phyloP scores from a whole-genome alignment of 2,329 filamentous ascomycete genomes.

The Fusarium protoensiforme region DNA sequence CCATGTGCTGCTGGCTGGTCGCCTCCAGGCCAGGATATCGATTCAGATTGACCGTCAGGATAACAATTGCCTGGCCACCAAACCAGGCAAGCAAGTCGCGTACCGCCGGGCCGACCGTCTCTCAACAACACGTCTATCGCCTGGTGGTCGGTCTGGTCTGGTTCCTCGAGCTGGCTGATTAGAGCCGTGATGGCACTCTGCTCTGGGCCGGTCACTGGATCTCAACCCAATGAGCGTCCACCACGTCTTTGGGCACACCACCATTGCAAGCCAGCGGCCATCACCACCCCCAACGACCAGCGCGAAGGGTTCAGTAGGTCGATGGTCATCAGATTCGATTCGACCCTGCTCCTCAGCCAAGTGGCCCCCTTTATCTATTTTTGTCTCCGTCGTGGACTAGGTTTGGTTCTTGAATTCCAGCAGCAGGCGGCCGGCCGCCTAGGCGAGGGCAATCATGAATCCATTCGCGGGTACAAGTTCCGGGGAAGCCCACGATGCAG shows the following conservation, averaged over 20 bases:
- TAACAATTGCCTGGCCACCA: constrained; percentile 10
- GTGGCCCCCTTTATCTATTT: constrained; percentile 13
- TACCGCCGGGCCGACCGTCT: constrained; percentile 33
- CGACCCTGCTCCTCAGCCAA: constrained; percentile 5
- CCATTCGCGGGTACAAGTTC: not conserved
- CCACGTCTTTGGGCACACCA: constrained; percentile 50
- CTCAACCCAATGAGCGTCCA: constrained; percentile 48
- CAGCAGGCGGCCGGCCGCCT: constrained; percentile 4
- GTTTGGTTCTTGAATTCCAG: not conserved
- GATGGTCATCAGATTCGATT: constrained; percentile 31
- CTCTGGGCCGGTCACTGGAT: constrained; percentile 38
- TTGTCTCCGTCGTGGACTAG: constrained; percentile 17
- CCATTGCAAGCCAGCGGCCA: constrained; percentile 35
- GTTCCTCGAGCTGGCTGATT: constrained; percentile 16
- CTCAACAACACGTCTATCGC: constrained; percentile 9
- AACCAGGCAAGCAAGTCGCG: constrained; percentile 12
- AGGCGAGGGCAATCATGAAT: not conserved
- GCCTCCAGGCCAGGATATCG: not conserved
- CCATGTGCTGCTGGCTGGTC: constrained; percentile 6
- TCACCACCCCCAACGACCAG: constrained; percentile 35
- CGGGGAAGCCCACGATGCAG: not conserved
- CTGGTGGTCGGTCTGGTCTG: constrained; percentile 3
- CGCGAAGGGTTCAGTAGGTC: constrained; percentile 29
- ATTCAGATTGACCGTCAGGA: constrained; percentile 3
- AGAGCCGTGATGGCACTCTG: constrained; percentile 29